Base-by-base conservation (phyloP, 129 eudicot genomes). In the Silybum marianum region DNA sequence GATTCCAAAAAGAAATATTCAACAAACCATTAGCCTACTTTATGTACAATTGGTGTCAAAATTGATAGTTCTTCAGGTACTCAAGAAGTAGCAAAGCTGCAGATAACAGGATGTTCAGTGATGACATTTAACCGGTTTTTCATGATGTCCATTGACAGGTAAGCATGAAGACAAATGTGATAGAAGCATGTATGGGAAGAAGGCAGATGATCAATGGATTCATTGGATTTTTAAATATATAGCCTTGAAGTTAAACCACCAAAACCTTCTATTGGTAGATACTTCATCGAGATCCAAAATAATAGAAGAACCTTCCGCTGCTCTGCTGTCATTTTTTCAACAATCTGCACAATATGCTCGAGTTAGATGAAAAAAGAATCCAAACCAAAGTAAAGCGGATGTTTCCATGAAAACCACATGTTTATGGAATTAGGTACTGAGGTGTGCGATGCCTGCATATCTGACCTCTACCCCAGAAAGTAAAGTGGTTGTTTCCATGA, bases 271-370 rank as follows among this genome's bases (percentile, higher is more conserved):
- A 90, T 75, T 3, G 97, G 97, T 51, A 92, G 84, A 84, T 90
- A 86, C 82, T 92, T 95, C 74, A 92, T 68, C 7, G 97, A 90
- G 7, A 97, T 95, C 98, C 98, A 95, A 70, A 95, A 95, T 87
- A 89, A 95, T 24, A 92, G 92, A 46, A 95, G 94, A 40, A 75
- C 83, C 75, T 79, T 89, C 72, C 83, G 88, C 78, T 90, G 94
- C 84, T 89, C 88, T 2, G 81, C 85, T 10, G 89, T 80, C 92
- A 95, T 89, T 25, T 70, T 6, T 19, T 58, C 66, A 18, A 58
- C 23, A 58, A 58, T 70, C 72, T 79, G 88, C 9, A 95, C 88
- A 63, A 88, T 79, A 97, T 92, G 88, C 62, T 75, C 74, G 16
- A 44, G 8, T 19, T 65, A 19, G 1, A 21, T 65, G 13, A 10